Base-by-base conservation (phyloP, 306 rosid species). In the Alnus glutinosa region DNA sequence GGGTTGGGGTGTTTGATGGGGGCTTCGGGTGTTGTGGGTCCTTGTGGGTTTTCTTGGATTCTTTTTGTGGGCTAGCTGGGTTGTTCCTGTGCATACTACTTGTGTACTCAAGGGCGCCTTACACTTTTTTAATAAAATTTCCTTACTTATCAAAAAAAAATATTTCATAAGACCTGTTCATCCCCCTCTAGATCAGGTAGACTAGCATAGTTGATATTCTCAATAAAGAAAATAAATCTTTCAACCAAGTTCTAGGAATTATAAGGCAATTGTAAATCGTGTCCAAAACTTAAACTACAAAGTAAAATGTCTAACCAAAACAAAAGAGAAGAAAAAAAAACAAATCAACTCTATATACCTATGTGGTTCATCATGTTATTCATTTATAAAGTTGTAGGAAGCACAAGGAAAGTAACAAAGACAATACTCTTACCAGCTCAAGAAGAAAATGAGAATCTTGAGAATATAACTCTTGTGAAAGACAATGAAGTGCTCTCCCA, bases 361-460 rank as follows among this genome's bases (percentile, higher is more conserved):
- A 63, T 34, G 77, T 55, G 12, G 59, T 52, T 71, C 63, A 66
- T 66, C 51, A n/a, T 67, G 48, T 39, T 14, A 75, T 44, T 76
- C 28, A 54, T 16, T 55, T 18, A 11, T 77, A 28, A 4, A 49
- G 47, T 67, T 71, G 30, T 34, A 34, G 34, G 28, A 78, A 52
- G 73, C 73, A 76, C 55, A 75, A 55, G 37, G 10, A 42, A 81
- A 74, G 39, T 78, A n/a, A 18, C 14, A 74, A 62, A 84, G 58
- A 52, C 16, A 55, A 59, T 77, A 78, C 30, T 63, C 87, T 90
- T 79, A 94, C 98, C 97, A 94, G 87, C 83, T 94, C 98, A 83
- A 94, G 98, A 82, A 94, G 90, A 85, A 94, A 94, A 84, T 94
- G 98, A 13, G 97, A 94, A 89, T 94, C 98, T 78, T 94, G 98